Percentiles rank a stretch among this genome's conserved stretches.
These are phyloP conservation scores for Paspalum vaginatum DNA, from an alignment of 176 grass and related monocot species.

Conservation along the genomic window DNA sequence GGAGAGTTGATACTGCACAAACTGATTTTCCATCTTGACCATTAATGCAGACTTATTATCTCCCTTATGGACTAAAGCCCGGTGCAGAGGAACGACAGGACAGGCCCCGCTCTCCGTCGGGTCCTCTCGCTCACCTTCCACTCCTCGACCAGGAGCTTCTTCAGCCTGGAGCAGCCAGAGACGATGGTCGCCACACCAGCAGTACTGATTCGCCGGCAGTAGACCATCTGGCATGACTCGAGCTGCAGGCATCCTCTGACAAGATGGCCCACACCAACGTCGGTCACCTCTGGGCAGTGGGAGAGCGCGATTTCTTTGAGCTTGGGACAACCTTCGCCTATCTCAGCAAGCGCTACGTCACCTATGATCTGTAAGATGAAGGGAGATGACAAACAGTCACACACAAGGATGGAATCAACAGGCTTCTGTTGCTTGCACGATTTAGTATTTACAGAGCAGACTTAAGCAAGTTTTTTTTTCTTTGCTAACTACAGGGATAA, in stretches of 20 bases:
- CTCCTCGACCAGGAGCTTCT: slow-evolving; percentile 81
- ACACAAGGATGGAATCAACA: neutral
- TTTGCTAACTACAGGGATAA: neutral
- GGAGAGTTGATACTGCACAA: neutral
- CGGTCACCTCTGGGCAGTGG: slow-evolving; percentile 66
- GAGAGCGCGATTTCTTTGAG: slow-evolving; percentile 73
- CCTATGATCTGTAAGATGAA: slow-evolving; percentile 54
- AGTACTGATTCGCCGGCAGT: slow-evolving; percentile 63
- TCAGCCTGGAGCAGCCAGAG: slow-evolving; percentile 72
- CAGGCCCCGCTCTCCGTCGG: slow-evolving; percentile 53
- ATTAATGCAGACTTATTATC: neutral
- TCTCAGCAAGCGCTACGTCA: slow-evolving; percentile 76
- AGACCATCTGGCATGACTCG: slow-evolving; percentile 72
- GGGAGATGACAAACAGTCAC: slow-evolving; percentile 11
- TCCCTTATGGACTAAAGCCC: slow-evolving; percentile 30
- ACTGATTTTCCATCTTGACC: neutral
- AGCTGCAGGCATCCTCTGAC: slow-evolving; percentile 62
- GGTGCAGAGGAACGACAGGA: slow-evolving; percentile 67
- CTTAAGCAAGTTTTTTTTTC: neutral
- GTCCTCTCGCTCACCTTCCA: slow-evolving; percentile 85
- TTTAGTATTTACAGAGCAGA: neutral
- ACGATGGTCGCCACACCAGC: slow-evolving; percentile 73
- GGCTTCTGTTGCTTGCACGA: neutral
- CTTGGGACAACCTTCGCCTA: slow-evolving; percentile 62
- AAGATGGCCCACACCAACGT: slow-evolving; percentile 75